Evolutionary conservation across 345 rosid genomes (phyloP), one percentile per base, ranked within the genome.

Genomic region (Gossypium herbaceum): DNA sequence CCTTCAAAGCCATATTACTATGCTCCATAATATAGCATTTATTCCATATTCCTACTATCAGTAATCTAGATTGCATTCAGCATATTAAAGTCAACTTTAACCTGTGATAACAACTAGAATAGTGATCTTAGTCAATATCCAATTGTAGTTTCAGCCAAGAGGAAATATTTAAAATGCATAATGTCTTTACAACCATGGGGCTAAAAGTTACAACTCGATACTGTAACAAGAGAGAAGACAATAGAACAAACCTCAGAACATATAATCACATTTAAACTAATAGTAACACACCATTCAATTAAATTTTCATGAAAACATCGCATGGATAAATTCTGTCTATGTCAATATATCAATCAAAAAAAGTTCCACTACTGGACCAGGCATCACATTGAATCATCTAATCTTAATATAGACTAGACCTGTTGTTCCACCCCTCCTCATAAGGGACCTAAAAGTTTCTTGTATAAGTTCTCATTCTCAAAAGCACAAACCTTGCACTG

Each of bases 1-100:
- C 52, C 76, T 66, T 62, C 76, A 73, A 73, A 17, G 48, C 76
- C 76, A 73, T 48, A 73, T 60, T 73, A 47, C 39, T 34, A 56
- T 19, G 64, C 55, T 61, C 76, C 59, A 47, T 47, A 45, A 48
- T 12, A 48, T 61, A 27, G 59, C 22, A 56, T 43, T 13, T 44
- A 72, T 43, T 44, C 75, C 59, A 56, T 9, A 43, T 22, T 24
- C 41, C 56, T 44, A 44, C 10, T 25, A 27, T 13, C 44, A 48
- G 20, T 48, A 48, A 24, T 68, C 41, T 41, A 24, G 22, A 48
- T 48, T 47, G 72, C 57, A 68, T 61, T 68, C 57, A 48, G 72
- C 72, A 68, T 2, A 45, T 10, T 45, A 24, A 48, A 27, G 19
- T 27, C 65, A 27, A 60, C 65, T 60, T 60, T 60, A 60, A 25